Evolutionary conservation across 2,329 filamentous ascomycete species (phyloP), one percentile per base, ranked within the genome.

Genomic region (Dactylellina sp.): DNA sequence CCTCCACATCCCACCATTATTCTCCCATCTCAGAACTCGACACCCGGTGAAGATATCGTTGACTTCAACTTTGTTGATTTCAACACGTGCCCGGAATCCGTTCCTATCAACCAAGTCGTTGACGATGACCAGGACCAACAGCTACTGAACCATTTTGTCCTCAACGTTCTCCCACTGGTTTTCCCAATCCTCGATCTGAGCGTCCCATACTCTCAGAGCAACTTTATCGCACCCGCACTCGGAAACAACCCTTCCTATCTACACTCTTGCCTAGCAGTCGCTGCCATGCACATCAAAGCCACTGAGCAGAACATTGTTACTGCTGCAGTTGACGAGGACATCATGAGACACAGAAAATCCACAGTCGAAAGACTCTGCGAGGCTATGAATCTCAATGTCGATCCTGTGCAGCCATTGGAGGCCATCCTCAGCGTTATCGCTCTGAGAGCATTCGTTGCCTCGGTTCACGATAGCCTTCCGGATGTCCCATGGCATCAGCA

Each of bases 401-500:
- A 96, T 80, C 93, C 97, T 80, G 86, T 90, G 71, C 88, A 95
- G 81, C 96, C 96, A 78, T 88, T 98, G 11, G 94, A 98, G 82
- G 93, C 94, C 0, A 93, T 93, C 0, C 86, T 98, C 3, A 93
- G 91, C 57, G 93, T 98, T 87, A 97, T 97, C 80, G 95, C 97
- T 83, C 96, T 97, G 84, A 92, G 97, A 80, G 64, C 91, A 83
- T 90, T 92, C 24, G 94, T 98, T 76, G 94, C 94, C 61, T 88
- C 91, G 78, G 89, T 90, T 37, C 90, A 95, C 78, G 92, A 97
- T 80, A 87, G 87, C 50, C 87, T 97, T 22, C 90, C 92, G 14
- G 93, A 98, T 80, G 96, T 98, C 78, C 89, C 93, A 20, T 99
- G 95, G 95, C 91, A 94, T 83, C 91, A 96, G 81, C 95, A 99